A percentile compares a stretch with the other conserved stretches of the same genome.
phyloP scores from a whole-genome alignment of 75 land plant genomes.

The Pinus albicaulis region DNA sequence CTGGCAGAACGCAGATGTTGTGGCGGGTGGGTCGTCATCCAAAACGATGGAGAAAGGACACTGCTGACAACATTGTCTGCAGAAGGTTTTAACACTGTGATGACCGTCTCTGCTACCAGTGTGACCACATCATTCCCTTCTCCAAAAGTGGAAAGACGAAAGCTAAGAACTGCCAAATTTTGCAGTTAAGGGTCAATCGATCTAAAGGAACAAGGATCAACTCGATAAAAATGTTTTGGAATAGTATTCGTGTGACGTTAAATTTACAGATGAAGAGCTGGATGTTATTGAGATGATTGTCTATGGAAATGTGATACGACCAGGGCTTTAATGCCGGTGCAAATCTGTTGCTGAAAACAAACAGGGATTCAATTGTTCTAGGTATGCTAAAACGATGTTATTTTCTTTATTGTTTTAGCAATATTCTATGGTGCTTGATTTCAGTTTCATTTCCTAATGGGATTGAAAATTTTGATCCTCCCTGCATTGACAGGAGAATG shows the following conservation, averaged over 20 bases:
- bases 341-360: slow-evolving; percentile 86
- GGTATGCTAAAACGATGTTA: no score
- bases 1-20: slow-evolving; percentile 58
- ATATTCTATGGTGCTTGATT: no score
- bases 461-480: no score
- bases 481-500: no score
- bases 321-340: slow-evolving; percentile 92
- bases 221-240: slow-evolving; percentile 53
- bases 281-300: no score
- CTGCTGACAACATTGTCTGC: slow-evolving; percentile 87
- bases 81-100: slow-evolving; percentile 78
- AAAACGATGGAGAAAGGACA: slow-evolving; percentile 89
- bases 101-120: slow-evolving; percentile 93
- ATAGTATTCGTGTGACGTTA: slow-evolving; percentile 81
- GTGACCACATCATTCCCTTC: slow-evolving; percentile 86
- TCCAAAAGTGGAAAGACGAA: slow-evolving; percentile 84
- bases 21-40: slow-evolving; percentile 92
- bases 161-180: slow-evolving; percentile 85
- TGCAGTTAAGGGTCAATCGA: slow-evolving; percentile 94
- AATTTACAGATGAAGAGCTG: slow-evolving; percentile 95
- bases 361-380: no score
- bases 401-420: no score
- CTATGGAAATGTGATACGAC: no score
- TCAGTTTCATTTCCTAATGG: no score
- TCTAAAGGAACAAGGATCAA: slow-evolving; percentile 76